Evolutionary conservation across 495 filamentous ascomycete species (phyloP).

Genomic region (Trypethelium eluteriae): DNA sequence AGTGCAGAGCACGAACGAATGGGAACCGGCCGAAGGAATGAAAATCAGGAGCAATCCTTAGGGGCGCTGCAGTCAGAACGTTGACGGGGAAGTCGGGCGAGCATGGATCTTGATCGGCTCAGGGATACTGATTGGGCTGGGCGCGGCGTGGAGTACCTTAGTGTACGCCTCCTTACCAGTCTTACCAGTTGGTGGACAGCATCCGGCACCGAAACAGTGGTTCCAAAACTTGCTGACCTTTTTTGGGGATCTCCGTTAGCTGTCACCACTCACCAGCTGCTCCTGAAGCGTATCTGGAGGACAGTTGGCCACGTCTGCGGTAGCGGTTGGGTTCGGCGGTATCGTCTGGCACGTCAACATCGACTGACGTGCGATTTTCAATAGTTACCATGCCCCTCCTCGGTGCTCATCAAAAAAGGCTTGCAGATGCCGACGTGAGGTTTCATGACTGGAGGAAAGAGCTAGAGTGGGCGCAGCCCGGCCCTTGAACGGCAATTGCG

Average conservation of each 20-base stretch:
- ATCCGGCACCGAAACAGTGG: not conserved
- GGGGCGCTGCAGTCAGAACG: constrained; percentile 1
- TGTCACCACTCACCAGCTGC: not conserved
- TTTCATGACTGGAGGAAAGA: not conserved
- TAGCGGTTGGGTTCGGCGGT: not conserved
- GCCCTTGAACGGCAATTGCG: constrained; percentile 8
- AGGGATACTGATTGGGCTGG: not conserved
- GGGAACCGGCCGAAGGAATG: not conserved
- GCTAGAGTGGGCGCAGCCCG: not conserved
- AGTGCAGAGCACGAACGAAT: not conserved
- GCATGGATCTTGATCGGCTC: constrained; percentile 3
- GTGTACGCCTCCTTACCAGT: not conserved
- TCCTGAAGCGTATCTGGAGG: too few species aligned
- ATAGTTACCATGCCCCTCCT: not conserved
- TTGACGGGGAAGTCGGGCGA: constrained; percentile 8
- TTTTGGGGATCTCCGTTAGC: not conserved
- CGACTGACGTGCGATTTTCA: not conserved
- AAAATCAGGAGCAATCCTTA: constrained; percentile 1
- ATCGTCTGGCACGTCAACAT: not conserved
- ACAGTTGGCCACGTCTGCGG: not conserved
- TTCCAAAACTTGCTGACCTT: not conserved
- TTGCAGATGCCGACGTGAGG: not conserved
- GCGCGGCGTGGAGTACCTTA: constrained; percentile 2
- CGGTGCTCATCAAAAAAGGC: not conserved
- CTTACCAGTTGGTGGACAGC: not conserved